phyloP scores from a whole-genome alignment of 108 stramenopile genomes.

The Stephanodiscus triporus region DNA sequence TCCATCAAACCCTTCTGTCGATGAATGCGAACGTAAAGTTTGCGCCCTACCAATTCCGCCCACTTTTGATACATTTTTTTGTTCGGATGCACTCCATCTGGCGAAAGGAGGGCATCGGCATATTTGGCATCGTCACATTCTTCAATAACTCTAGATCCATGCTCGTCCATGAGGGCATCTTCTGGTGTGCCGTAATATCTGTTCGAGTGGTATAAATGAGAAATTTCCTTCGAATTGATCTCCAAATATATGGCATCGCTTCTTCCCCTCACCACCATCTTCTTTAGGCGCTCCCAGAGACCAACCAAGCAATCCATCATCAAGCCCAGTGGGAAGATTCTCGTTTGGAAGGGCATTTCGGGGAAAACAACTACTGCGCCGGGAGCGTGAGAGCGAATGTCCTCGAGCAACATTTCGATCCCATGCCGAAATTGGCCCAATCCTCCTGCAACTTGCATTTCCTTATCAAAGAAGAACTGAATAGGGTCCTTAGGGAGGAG shows the following conservation, averaged over 20 bases:
- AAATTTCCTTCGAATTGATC: conserved; percentile 50
- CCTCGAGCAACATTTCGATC: conserved; percentile 46
- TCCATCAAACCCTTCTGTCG: conserved; percentile 1
- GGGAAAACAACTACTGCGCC: conserved; percentile 57
- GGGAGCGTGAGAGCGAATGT: conserved; percentile 55
- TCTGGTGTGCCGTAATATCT: background rate
- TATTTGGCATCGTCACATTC: background rate
- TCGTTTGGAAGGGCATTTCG: conserved; percentile 63
- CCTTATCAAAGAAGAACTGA: background rate
- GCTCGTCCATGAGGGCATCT: conserved; percentile 21
- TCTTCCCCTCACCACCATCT: conserved; percentile 44
- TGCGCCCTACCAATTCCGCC: conserved; percentile 8
- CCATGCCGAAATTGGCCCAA: conserved; percentile 45
- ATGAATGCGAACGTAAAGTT: conserved; percentile 5
- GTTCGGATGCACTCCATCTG: conserved; percentile 76
- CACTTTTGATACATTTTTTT: conserved; percentile 59
- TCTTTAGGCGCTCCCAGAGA: conserved; percentile 73
- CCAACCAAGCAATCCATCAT: conserved; percentile 63
- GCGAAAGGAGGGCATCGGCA: conserved; percentile 34
- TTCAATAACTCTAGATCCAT: conserved; percentile 12
- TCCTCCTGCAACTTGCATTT: conserved; percentile 8
- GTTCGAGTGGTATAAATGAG: conserved; percentile 51
- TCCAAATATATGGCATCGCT: conserved; percentile 55
- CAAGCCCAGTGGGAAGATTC: conserved; percentile 65
- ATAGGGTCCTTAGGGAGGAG: conserved; percentile 44